Conservation (phyloP, 345 rosid species). For the Limnanthes douglasii region DNA sequence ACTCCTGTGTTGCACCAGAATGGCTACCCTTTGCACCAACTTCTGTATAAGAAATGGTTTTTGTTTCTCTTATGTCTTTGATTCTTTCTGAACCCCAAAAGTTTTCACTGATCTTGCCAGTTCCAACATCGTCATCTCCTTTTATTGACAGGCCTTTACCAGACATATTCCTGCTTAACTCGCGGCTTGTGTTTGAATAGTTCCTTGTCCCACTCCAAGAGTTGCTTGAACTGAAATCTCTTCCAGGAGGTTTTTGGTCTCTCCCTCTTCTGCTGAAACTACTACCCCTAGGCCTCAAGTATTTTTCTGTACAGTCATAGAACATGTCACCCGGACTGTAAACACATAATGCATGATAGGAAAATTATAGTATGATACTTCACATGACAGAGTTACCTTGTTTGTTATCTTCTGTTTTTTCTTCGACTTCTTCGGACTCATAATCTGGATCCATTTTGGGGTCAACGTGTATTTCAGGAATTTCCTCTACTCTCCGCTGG, state of each 20-base stretch:
- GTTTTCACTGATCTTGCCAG: conserved; percentile 28
- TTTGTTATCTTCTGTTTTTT: conserved; percentile 29
- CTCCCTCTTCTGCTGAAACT: conserved; percentile 55
- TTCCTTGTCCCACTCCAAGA: conserved; percentile 54
- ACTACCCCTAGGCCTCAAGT: conserved; percentile 41
- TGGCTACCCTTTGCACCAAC: conserved; percentile 19
- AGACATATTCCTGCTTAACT: conserved; percentile 47
- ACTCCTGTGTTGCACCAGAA: conserved; percentile 18
- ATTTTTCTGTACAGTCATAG: conserved; percentile 35
- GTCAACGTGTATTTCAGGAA: conserved; percentile 91
- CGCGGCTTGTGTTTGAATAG: no score
- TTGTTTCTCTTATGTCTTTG: conserved; percentile 39
- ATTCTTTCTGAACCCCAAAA: conserved; percentile 45
- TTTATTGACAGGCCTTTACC: conserved; percentile 35
- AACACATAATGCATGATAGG: conserved; percentile 6
- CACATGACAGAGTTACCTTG: no score
- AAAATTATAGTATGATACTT: no score
- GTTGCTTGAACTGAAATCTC: conserved; percentile 47
- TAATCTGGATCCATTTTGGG: conserved; percentile 97
- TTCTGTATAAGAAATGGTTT: conserved; percentile 28
- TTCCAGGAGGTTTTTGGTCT: conserved; percentile 69
- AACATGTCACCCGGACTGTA: no score
- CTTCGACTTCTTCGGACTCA: conserved; percentile 75
- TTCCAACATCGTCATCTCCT: conserved; percentile 43
- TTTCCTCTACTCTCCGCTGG: conserved; percentile 80